These are phyloP conservation scores for Thalassiosira mediterranea DNA, from an alignment of 352 stramenopile genomes.

Conservation along the genomic window DNA sequence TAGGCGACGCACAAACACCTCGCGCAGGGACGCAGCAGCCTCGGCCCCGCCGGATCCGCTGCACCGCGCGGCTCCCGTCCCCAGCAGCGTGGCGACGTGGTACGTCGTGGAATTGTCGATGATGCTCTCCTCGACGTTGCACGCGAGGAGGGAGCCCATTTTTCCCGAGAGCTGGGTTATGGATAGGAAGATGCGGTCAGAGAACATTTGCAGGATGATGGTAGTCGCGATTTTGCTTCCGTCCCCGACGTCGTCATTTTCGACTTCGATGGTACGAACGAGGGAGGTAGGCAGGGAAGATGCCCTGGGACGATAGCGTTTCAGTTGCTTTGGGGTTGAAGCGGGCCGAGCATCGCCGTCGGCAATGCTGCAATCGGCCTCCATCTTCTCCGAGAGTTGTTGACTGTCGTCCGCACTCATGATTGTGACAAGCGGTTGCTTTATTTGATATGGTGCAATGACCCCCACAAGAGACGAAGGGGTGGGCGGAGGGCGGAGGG, in stretches of 20 bases:
- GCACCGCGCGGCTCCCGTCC: slow-evolving; percentile 20
- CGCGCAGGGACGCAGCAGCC: slow-evolving; percentile 26
- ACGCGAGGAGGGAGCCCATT: slow-evolving; percentile 39
- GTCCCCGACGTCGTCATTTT: slow-evolving; percentile 4
- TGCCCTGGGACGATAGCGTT: slow-evolving; percentile 31
- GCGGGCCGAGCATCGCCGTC: too few species aligned
- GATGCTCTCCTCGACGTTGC: slow-evolving; percentile 54
- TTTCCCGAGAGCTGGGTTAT: slow-evolving; percentile 55
- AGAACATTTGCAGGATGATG: slow-evolving; percentile 50
- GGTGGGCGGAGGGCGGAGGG: too few species aligned
- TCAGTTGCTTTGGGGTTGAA: background rate
- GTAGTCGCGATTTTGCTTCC: slow-evolving; percentile 19
- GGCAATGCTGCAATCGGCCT: too few species aligned
- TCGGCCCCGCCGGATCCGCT: background rate
- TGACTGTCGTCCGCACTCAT: background rate
- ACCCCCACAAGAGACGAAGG: too few species aligned
- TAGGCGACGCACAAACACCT: slow-evolving; percentile 43
- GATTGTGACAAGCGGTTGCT: background rate
- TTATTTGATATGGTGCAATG: too few species aligned
- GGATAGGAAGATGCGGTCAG: slow-evolving; percentile 50
- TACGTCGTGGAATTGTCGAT: slow-evolving; percentile 59
- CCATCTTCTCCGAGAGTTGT: too few species aligned
- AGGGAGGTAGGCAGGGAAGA: slow-evolving; percentile 45
- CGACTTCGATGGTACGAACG: slow-evolving; percentile 27
- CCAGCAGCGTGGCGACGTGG: slow-evolving; percentile 46